Evolutionary conservation across 768 basidiomycete genomes (phyloP).

Genomic region (Tylopilus cervinicoccineus): DNA sequence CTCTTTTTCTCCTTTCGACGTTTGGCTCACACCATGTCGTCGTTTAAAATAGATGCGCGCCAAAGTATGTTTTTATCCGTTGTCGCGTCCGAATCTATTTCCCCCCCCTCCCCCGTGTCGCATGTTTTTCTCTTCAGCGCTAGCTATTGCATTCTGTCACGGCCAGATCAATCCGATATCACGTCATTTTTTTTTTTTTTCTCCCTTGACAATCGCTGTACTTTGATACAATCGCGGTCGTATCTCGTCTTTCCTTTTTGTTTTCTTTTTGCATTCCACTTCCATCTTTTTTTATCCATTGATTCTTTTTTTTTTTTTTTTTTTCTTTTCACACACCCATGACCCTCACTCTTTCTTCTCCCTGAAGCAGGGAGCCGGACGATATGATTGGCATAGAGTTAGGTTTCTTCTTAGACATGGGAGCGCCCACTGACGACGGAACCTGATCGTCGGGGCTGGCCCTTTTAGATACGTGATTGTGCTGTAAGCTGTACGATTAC

Average conservation of each 20-base stretch:
- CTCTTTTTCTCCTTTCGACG: constrained; percentile 3
- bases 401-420: constrained; percentile 9
- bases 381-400: constrained; percentile 19
- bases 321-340: constrained; percentile 5
- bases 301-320: background rate
- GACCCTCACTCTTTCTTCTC: background rate
- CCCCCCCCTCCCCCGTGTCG: background rate
- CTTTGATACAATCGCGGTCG: constrained; percentile 8
- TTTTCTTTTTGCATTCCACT: background rate
- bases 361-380: constrained; percentile 11
- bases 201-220: constrained; percentile 15
- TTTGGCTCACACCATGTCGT: constrained; percentile 14
- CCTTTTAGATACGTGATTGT: constrained; percentile 12
- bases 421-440: background rate
- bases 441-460: background rate
- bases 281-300: background rate
- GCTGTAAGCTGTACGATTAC: constrained; percentile 20
- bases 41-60: constrained; percentile 19
- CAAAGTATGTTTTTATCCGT: constrained; percentile 7
- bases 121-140: constrained; percentile 3
- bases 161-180: constrained; percentile 7
- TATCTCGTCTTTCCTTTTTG: background rate
- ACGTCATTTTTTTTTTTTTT: background rate
- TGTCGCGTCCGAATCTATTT: constrained; percentile 1
- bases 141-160: background rate